Evolutionary conservation across 805 yeast species (phyloP).

Genomic region (Nakazawaea laoshanensis): DNA sequence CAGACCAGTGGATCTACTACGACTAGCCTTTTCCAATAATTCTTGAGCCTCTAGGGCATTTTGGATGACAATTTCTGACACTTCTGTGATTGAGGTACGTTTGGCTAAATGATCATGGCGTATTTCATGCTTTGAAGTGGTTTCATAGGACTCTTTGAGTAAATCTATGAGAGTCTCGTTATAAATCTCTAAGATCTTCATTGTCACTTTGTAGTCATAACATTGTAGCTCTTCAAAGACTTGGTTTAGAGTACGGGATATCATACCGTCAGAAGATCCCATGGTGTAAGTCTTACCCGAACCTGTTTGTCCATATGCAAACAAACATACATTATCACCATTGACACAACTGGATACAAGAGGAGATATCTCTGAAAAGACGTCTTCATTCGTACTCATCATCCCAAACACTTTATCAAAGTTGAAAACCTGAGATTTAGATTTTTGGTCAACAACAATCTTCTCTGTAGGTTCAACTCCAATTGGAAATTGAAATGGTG

Average conservation of each 20-base stretch:
- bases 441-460: not conserved
- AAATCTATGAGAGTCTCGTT: slow-evolving; percentile 77
- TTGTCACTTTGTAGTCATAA: slow-evolving; percentile 43
- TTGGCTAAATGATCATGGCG: slow-evolving; percentile 51
- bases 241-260: slow-evolving; percentile 64
- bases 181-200: slow-evolving; percentile 84
- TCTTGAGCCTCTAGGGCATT: slow-evolving; percentile 36
- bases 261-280: slow-evolving; percentile 69
- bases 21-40: slow-evolving; percentile 46
- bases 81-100: slow-evolving; percentile 55
- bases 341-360: slow-evolving; percentile 78
- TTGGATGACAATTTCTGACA: slow-evolving; percentile 39
- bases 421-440: slow-evolving; percentile 33
- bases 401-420: slow-evolving; percentile 76
- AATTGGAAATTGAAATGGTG: slow-evolving; percentile 9
- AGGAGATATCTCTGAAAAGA: slow-evolving; percentile 82
- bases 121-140: slow-evolving; percentile 48
- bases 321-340: slow-evolving; percentile 87
- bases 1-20: slow-evolving; percentile 67
- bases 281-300: slow-evolving; percentile 93
- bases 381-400: slow-evolving; percentile 42
- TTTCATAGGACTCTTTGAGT: slow-evolving; percentile 23
- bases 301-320: slow-evolving; percentile 96
- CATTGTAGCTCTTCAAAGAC: slow-evolving; percentile 51
- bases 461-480: slow-evolving; percentile 14